phyloP scores from a whole-genome alignment of 306 rosid species.

The Vicia sativa region DNA sequence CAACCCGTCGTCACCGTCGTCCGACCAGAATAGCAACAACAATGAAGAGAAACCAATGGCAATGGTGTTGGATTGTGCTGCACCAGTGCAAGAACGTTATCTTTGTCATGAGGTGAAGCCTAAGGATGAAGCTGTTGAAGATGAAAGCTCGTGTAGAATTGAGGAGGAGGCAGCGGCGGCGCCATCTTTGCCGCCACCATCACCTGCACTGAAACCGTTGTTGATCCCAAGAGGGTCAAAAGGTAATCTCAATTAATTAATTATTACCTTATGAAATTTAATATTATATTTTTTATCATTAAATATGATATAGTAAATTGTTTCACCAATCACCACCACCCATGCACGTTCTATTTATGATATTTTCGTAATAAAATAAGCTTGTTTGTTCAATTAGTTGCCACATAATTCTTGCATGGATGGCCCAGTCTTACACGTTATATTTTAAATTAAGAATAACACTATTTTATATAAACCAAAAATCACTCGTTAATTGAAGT shows the following conservation, averaged over 20 bases:
- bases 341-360: slow-evolving; percentile 43
- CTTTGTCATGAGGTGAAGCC: slow-evolving; percentile 40
- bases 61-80: slow-evolving; percentile 35
- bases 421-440: slow-evolving; percentile 20
- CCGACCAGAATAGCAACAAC: slow-evolving; percentile 77
- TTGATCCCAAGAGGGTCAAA: slow-evolving; percentile 91
- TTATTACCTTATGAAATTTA: not conserved
- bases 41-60: slow-evolving; percentile 56
- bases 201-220: slow-evolving; percentile 46
- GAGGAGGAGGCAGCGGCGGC: slow-evolving; percentile 34
- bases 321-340: slow-evolving; percentile 16
- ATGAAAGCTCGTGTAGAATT: slow-evolving; percentile 54
- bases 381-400: slow-evolving; percentile 3
- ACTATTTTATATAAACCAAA: not conserved
- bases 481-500: not conserved
- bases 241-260: slow-evolving; percentile 53
- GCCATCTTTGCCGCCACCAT: slow-evolving; percentile 40
- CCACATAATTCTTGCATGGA: slow-evolving; percentile 21
- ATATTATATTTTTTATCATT: not conserved
- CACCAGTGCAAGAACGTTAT: slow-evolving; percentile 9
- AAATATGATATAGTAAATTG: not conserved
- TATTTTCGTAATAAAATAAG: slow-evolving; percentile 20
- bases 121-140: slow-evolving; percentile 72
- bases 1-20: slow-evolving; percentile 76
- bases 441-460: not conserved